These are phyloP conservation scores for Alternaria sp. DNA, from an alignment of 2,329 filamentous ascomycete genomes.

Conservation along the genomic window DNA sequence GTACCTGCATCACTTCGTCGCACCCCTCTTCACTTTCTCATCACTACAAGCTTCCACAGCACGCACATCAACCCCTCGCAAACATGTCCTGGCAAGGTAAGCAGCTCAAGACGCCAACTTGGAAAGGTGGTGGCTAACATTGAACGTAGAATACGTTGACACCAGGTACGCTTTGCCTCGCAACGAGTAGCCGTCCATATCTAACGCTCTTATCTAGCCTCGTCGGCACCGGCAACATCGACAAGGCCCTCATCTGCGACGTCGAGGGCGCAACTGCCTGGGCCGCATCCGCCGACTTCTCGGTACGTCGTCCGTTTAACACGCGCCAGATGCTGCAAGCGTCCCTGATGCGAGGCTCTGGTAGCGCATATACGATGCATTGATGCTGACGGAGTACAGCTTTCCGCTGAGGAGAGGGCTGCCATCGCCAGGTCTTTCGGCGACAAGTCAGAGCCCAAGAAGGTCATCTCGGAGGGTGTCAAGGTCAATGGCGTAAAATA, in stretches of 20 bases:
- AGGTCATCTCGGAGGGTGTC: constrained; percentile 76
- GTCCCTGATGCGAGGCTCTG: background rate
- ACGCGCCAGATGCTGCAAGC: constrained; percentile 7
- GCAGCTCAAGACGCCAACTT: constrained; percentile 24
- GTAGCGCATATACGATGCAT: background rate
- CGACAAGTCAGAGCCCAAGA: constrained; percentile 67
- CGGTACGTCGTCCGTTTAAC: constrained; percentile 62
- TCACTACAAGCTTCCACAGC: constrained; percentile 30
- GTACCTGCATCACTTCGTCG: constrained; percentile 29
- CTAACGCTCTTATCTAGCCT: constrained; percentile 45
- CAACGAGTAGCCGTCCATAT: background rate
- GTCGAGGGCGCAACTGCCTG: constrained; percentile 64
- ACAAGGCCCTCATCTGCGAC: constrained; percentile 62
- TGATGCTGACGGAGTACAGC: constrained; percentile 46
- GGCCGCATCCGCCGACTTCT: constrained; percentile 87
- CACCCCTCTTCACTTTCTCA: constrained; percentile 20
- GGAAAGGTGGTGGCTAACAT: constrained; percentile 31
- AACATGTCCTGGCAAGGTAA: constrained; percentile 57
- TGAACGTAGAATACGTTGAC: constrained; percentile 51
- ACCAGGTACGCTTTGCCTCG: constrained; percentile 41
- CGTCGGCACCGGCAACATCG: constrained; percentile 54
- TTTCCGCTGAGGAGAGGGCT: constrained; percentile 64
- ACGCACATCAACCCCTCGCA: constrained; percentile 37
- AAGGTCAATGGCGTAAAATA: constrained; percentile 80
- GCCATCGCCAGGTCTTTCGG: constrained; percentile 61